Conservation (phyloP, 1,139 yeast genomes). For the Schizosaccharomyces versatilis region DNA sequence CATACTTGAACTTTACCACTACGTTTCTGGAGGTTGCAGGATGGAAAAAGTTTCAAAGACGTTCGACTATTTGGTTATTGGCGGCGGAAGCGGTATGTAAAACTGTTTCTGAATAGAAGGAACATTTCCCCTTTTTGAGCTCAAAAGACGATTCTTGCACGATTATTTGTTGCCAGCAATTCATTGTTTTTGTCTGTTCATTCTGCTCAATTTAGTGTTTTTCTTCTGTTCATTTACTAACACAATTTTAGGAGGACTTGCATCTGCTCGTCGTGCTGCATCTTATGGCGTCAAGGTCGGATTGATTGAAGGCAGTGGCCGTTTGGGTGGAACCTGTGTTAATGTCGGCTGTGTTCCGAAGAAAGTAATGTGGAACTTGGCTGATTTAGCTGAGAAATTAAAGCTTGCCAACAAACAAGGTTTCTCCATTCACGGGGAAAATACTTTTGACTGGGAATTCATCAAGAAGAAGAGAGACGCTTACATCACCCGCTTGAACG, state of each 20-base stretch:
- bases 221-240: background rate
- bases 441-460: slow-evolving; percentile 54
- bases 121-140: too few species aligned
- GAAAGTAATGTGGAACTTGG: slow-evolving; percentile 96
- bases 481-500: slow-evolving; percentile 64
- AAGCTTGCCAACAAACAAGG: slow-evolving; percentile 66
- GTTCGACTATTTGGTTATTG: slow-evolving; percentile 80
- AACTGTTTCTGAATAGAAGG: background rate
- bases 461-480: slow-evolving; percentile 83
- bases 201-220: too few species aligned
- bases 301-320: slow-evolving; percentile 48
- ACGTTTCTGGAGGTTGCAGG: too few species aligned
- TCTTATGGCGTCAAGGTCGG: slow-evolving; percentile 75
- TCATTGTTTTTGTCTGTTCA: background rate
- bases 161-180: too few species aligned
- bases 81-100: slow-evolving; percentile 49
- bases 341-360: slow-evolving; percentile 98
- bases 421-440: slow-evolving; percentile 31
- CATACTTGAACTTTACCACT: too few species aligned
- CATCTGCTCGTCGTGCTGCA: slow-evolving; percentile 92
- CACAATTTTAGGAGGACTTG: slow-evolving; percentile 72
- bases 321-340: slow-evolving; percentile 94
- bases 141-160: too few species aligned
- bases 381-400: slow-evolving; percentile 59
- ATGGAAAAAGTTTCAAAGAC: slow-evolving; percentile 42